Base-by-base conservation (phyloP, 352 stramenopile species). In the Globisporangium cystogenes region DNA sequence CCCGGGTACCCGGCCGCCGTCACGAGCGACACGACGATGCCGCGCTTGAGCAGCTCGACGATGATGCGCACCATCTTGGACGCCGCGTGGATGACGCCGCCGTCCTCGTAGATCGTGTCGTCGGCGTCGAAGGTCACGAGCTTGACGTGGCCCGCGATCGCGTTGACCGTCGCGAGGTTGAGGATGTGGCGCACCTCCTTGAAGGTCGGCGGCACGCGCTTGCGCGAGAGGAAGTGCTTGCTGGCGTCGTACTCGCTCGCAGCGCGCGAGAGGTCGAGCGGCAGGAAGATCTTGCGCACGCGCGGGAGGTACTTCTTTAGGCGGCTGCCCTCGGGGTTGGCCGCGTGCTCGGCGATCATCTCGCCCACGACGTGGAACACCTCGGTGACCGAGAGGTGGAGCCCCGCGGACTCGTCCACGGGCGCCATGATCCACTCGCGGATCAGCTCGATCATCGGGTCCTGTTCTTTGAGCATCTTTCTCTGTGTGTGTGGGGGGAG, bases 101-200 rank as follows among this genome's bases (percentile, higher is more conserved):
- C 84, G 51, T 94, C 84, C 49, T 87, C 77, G 67, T 94, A 94
- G 64, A 92, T 91, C 27, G 84, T 94, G 55, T 92, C 84, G 35
- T 94, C 84, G 40, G 84, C 84, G 62, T 94, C 84, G 43, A 94
- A 90, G 18, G 81, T 92, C 23, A 94, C 77, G 48, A 94, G 77
- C 59, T 91, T 90, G 41, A 94, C 55, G 33, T 87, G 76, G 27
- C 51, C 57, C 16, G 76, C 76, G 48, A 93, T 90, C 39, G 79
- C 74, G 53, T 85, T 79, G 35, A 85, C 74, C 6, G 77, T 87
- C 18, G 84, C 76, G 51, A 95, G 56, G 61, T 95, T 95, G 27
- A 95, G 64, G 11, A 95, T 74, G 62, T 95, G 84, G 4, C 84
- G 82, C 26, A 95, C 74, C 47, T 95, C 84, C 51, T 87, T 87